Evolutionary conservation across 805 yeast species (phyloP).

Genomic region (Metschnikowia shivogae): DNA sequence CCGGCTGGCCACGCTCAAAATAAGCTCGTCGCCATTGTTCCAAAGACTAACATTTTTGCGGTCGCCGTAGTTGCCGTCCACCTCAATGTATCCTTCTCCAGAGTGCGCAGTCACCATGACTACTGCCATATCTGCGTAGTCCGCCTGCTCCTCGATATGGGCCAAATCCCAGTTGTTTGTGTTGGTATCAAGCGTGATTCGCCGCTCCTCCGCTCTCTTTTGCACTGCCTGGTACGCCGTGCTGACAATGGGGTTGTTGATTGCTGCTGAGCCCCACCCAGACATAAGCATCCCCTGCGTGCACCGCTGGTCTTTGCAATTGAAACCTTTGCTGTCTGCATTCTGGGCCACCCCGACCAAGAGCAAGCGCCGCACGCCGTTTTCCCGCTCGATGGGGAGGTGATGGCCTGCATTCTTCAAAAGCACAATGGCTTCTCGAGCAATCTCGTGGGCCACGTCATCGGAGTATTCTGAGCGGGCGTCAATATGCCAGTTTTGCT

Average conservation of each 20-base stretch:
- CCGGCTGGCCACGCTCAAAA: conserved; percentile 44
- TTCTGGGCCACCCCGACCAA: conserved; percentile 55
- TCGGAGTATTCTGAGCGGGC: conserved; percentile 47
- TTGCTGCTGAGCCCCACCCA: conserved; percentile 67
- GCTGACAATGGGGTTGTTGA: conserved; percentile 50
- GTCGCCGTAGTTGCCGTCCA: conserved; percentile 59
- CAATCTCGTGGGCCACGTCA: conserved; percentile 48
- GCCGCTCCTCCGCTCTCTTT: conserved; percentile 41
- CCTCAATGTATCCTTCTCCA: conserved; percentile 57
- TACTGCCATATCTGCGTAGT: conserved; percentile 48
- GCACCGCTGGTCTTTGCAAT: conserved; percentile 50
- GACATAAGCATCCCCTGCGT: conserved; percentile 51
- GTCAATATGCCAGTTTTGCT: conserved; percentile 52
- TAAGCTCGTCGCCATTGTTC: conserved; percentile 56
- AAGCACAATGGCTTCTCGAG: conserved; percentile 54
- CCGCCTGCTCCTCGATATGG: conserved; percentile 42
- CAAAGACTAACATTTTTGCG: conserved; percentile 49
- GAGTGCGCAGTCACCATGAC: conserved; percentile 53
- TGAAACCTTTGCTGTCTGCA: conserved; percentile 47
- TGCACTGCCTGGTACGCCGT: conserved; percentile 57
- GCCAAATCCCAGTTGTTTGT: conserved; percentile 46
- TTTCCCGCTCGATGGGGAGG: conserved; percentile 47
- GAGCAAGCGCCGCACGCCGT: conserved; percentile 39
- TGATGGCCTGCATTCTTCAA: conserved; percentile 49
- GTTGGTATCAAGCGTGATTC: conserved; percentile 43